phyloP scores from a whole-genome alignment of 257 asterid species.

The Anisodus tanguticus region DNA sequence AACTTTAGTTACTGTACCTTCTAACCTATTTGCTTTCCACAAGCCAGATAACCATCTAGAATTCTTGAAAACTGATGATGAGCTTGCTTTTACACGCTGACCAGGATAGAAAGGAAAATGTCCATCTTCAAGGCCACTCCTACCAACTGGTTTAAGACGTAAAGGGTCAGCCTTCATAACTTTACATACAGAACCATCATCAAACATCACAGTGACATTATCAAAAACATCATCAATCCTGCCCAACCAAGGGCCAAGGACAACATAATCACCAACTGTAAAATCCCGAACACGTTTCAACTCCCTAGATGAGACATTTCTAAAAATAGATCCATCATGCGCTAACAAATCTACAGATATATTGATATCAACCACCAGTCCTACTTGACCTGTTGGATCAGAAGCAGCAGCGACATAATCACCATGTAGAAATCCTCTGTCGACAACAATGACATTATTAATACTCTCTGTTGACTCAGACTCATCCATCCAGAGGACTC shows the following conservation, averaged over 20 bases:
- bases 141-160: constrained; percentile 79
- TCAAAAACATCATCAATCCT: constrained; percentile 90
- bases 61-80: constrained; percentile 94
- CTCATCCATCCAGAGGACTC: constrained; percentile 90
- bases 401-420: constrained; percentile 91
- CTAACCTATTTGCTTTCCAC: constrained; percentile 88
- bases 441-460: constrained; percentile 67
- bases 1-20: constrained; percentile 94
- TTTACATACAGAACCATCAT: constrained; percentile 95
- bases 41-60: constrained; percentile 92
- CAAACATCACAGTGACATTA: constrained; percentile 88
- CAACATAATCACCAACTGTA: constrained; percentile 88
- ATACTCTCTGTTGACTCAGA: constrained; percentile 67
- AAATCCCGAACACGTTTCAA: constrained; percentile 81
- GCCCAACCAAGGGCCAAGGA: constrained; percentile 99
- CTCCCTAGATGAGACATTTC: constrained; percentile 62
- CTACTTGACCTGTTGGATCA: constrained; percentile 94
- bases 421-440: constrained; percentile 92
- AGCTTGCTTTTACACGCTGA: constrained; percentile 85
- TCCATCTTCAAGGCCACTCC: constrained; percentile 80
- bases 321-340: constrained; percentile 63
- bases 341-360: constrained; percentile 69
- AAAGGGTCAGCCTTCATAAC: constrained; percentile 89
- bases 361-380: constrained; percentile 81
- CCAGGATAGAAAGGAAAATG: constrained; percentile 98